Evolutionary conservation across 768 basidiomycete species (phyloP), one percentile per base, ranked within the genome.

Genomic region (Favolaschia claudopus): DNA sequence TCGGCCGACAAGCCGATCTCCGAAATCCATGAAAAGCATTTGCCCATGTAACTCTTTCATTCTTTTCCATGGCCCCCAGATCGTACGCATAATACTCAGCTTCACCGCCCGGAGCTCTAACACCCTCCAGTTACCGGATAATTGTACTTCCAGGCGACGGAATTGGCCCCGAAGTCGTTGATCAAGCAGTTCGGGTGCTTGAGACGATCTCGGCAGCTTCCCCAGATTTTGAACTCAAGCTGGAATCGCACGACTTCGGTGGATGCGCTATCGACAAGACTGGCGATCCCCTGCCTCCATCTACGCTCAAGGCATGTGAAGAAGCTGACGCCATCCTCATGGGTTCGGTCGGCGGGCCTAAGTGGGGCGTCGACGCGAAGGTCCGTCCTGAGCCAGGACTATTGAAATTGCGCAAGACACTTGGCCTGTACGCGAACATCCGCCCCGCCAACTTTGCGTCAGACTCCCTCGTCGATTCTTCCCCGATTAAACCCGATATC

Each of bases 391-490:
- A 99, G 74, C 86, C 87, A 60, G 97, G 97, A 52, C 85, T 99
- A 12, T 87, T 99, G 27, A 72, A 79, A 7, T 85, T 99, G 49
- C 89, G 97, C 65, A 99, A 99, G 76, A 87, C 85, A 27, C 89
- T 99, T 51, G 96, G 95, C 20, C 85, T 99, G 44, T 99, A 96
- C 77, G 96, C 95, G 72, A 99, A 99, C 78, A 97, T 99, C 74
- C 92, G 97, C 28, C 97, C 97, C 13, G 93, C 95, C 12, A 93
- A 92, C 70, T 95, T 99, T 67, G 95, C 93, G 1, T 95, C 94
- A 8, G 92, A 98, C 44, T 90, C 93, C 22, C 85, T 99, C 44
- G 77, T 99, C 53, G 79, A 85, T 42, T 84, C 92, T 78, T 93
- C 93, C 20, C 97, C 97, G n/a, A 79, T 99, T 49, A 92, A 91